phyloP scores from a whole-genome alignment of 2,329 filamentous ascomycete species.

The Xylariaceae sp. region DNA sequence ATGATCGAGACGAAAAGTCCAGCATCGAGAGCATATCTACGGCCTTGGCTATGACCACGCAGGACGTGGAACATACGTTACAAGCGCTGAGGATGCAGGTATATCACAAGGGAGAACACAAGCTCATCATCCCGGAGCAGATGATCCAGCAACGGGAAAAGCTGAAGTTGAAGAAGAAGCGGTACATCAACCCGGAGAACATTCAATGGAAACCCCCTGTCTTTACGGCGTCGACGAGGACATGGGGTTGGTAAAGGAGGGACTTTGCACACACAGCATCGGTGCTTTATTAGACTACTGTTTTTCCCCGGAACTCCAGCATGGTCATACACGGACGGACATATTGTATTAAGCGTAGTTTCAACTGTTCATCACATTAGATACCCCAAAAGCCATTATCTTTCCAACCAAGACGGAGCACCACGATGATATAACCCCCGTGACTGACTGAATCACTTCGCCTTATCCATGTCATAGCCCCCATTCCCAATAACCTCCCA shows the following conservation, averaged over 20 bases:
- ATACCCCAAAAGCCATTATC: conserved; percentile 12
- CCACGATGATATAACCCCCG: not conserved
- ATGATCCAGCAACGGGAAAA: conserved; percentile 75
- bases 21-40: conserved; percentile 82
- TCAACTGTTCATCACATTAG: conserved; percentile 11
- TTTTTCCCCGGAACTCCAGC: too few relatives aligned
- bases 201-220: conserved; percentile 96
- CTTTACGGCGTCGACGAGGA: conserved; percentile 81
- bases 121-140: conserved; percentile 85
- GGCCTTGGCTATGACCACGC: conserved; percentile 87
- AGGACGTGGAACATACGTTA: conserved; percentile 90
- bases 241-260: conserved; percentile 84
- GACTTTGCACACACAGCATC: not conserved
- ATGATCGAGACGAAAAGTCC: conserved; percentile 63
- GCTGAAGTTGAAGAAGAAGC: conserved; percentile 70
- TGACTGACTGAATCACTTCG: conserved; percentile 6
- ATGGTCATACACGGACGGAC: too few relatives aligned
- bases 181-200: conserved; percentile 68
- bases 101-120: conserved; percentile 94
- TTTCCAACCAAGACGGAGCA: too few relatives aligned
- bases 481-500: conserved; percentile 6
- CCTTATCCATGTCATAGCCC: conserved; percentile 1
- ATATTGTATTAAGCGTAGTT: not conserved
- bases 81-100: conserved; percentile 93
- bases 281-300: too few relatives aligned